These are phyloP conservation scores for Schizochytrium sp. DNA, from an alignment of 108 stramenopile genomes.

Conservation along the genomic window DNA sequence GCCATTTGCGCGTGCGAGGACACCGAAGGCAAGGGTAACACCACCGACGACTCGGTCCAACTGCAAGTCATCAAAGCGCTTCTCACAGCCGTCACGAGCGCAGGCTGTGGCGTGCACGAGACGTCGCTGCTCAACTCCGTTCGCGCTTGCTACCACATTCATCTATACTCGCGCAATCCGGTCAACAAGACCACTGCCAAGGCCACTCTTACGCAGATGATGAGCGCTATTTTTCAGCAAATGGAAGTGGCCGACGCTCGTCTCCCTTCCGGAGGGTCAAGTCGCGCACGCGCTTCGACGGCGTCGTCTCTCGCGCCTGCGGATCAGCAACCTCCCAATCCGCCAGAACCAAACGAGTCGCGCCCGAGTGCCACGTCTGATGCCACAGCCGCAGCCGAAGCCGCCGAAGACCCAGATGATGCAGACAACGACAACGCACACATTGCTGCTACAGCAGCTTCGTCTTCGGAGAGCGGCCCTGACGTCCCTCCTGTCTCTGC, in stretches of 20 bases:
- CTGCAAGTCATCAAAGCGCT: conserved; percentile 62
- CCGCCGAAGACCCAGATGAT: not conserved
- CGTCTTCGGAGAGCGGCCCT: too few species aligned
- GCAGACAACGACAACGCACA: not conserved
- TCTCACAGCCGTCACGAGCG: conserved; percentile 46
- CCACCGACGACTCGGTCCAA: conserved; percentile 47
- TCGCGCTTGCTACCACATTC: conserved; percentile 81
- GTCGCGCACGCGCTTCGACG: not conserved
- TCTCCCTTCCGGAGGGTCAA: not conserved
- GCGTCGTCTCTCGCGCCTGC: too few species aligned
- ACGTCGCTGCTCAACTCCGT: conserved; percentile 77
- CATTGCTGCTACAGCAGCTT: not conserved
- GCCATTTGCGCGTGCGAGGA: conserved; percentile 46
- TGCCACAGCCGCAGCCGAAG: not conserved
- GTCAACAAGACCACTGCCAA: conserved; percentile 88
- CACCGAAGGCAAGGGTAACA: not conserved
- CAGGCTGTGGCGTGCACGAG: conserved; percentile 56
- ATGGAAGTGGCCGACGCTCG: conserved; percentile 71
- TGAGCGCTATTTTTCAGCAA: conserved; percentile 73
- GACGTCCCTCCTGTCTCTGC: too few species aligned
- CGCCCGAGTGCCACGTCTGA: not conserved
- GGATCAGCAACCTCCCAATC: too few species aligned
- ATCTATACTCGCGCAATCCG: conserved; percentile 59
- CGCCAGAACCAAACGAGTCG: not conserved
- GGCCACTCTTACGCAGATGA: conserved; percentile 84